Conservation (phyloP, 805 yeast species). For the Helenozyma rhizophorensis region DNA sequence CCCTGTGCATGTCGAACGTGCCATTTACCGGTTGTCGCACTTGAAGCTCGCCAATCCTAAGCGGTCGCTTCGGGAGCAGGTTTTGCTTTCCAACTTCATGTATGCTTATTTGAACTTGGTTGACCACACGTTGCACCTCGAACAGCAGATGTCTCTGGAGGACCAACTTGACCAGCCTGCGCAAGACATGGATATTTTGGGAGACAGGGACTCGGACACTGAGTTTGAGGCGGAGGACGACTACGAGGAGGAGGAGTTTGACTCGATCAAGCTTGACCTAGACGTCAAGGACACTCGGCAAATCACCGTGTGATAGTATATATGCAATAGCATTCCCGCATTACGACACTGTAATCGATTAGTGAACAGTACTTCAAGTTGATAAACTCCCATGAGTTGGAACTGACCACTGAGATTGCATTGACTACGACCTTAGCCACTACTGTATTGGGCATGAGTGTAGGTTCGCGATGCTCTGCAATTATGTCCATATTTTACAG, state of each 20-base stretch:
- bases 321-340: too few relatives aligned
- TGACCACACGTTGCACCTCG: slow-evolving; percentile 78
- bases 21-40: slow-evolving; percentile 89
- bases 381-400: too few relatives aligned
- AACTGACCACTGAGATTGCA: too few relatives aligned
- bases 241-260: slow-evolving; percentile 14
- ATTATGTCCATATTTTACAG: too few relatives aligned
- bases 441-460: too few relatives aligned
- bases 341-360: too few relatives aligned
- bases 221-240: slow-evolving; percentile 16
- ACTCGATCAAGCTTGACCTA: slow-evolving; percentile 14
- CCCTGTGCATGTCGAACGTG: slow-evolving; percentile 94
- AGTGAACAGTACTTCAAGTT: too few relatives aligned
- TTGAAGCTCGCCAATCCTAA: slow-evolving; percentile 91
- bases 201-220: slow-evolving; percentile 15
- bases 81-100: slow-evolving; percentile 91
- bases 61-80: slow-evolving; percentile 88
- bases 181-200: slow-evolving; percentile 12
- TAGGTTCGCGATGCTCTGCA: too few relatives aligned
- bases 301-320: neutral
- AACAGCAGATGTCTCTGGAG: slow-evolving; percentile 47
- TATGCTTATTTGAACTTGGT: slow-evolving; percentile 92
- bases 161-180: slow-evolving; percentile 15
- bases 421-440: too few relatives aligned
- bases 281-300: slow-evolving; percentile 8